Evolutionary conservation across 805 yeast species (phyloP).

Genomic region (Nakazawaea ambrosiae): DNA sequence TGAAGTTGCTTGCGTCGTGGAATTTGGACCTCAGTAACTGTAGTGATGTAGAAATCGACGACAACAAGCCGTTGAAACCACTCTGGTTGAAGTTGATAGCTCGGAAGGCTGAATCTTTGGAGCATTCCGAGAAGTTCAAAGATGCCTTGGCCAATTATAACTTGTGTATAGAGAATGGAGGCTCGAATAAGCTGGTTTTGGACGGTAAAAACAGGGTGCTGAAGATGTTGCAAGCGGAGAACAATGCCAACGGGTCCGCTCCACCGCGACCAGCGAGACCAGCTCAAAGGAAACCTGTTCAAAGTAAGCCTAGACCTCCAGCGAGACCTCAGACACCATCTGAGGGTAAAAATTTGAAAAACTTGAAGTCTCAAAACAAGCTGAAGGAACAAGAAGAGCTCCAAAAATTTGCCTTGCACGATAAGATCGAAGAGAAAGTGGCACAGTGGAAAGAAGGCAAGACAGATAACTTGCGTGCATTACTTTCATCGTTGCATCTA

Average conservation of each 20-base stretch:
- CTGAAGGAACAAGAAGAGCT: slow-evolving; percentile 32
- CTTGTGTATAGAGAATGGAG: slow-evolving; percentile 60
- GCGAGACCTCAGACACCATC: slow-evolving; percentile 10
- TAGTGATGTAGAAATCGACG: slow-evolving; percentile 33
- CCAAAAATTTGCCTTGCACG: slow-evolving; percentile 57
- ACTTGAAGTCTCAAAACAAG: slow-evolving; percentile 40
- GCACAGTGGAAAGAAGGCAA: slow-evolving; percentile 66
- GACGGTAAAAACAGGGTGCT: slow-evolving; percentile 82
- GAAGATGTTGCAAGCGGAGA: slow-evolving; percentile 51
- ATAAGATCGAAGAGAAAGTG: slow-evolving; percentile 48
- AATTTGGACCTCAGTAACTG: slow-evolving; percentile 16
- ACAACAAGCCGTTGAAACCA: slow-evolving; percentile 49
- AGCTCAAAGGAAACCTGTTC: slow-evolving; percentile 6
- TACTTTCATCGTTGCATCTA: slow-evolving; percentile 60
- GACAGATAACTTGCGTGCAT: slow-evolving; percentile 72
- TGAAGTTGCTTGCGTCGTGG: slow-evolving; percentile 30
- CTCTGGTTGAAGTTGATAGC: slow-evolving; percentile 68
- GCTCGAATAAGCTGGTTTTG: slow-evolving; percentile 52
- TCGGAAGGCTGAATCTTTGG: slow-evolving; percentile 79
- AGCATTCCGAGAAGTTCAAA: slow-evolving; percentile 63
- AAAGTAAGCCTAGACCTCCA: slow-evolving; percentile 8
- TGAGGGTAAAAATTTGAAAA: slow-evolving; percentile 34
- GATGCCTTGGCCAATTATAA: slow-evolving; percentile 60
- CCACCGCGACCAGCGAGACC: slow-evolving; percentile 18
- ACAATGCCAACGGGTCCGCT: no score